Evolutionary conservation across 805 yeast species (phyloP).

Genomic region (Hanseniaspora taiwanica): DNA sequence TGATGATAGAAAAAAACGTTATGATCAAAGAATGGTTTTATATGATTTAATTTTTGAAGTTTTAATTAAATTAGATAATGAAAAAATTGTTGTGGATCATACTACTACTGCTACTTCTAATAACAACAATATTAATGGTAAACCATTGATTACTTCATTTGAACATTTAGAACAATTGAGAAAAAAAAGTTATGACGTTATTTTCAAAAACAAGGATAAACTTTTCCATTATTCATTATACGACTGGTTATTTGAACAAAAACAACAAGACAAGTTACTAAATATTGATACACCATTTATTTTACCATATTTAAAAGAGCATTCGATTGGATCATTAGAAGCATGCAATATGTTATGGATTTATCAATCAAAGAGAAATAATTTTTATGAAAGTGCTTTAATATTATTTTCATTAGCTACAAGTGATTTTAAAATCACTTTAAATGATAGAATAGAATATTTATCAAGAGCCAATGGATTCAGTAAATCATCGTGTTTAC

Average conservation of each 20-base stretch:
- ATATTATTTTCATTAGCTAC: conserved; percentile 61
- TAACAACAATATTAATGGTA: too few species aligned
- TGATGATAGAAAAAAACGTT: conserved; percentile 39
- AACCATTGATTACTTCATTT: conserved; percentile 21
- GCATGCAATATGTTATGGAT: conserved; percentile 81
- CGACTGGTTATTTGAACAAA: conserved; percentile 79
- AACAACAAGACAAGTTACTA: conserved; percentile 61
- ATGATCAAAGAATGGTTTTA: conserved; percentile 40
- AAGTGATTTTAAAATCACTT: conserved; percentile 54
- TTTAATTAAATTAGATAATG: conserved; percentile 55
- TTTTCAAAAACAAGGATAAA: conserved; percentile 64
- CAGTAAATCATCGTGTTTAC: conserved; percentile 74
- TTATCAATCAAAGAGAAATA: conserved; percentile 71
- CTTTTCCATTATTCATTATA: conserved; percentile 85
- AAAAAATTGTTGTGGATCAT: conserved; percentile 31
- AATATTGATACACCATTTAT: conserved; percentile 75
- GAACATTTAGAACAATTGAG: conserved; percentile 42
- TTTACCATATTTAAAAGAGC: conserved; percentile 58
- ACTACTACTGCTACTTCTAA: conserved; percentile 8
- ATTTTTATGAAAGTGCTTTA: conserved; percentile 73
- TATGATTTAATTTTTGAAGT: conserved; percentile 68
- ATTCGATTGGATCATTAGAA: conserved; percentile 38
- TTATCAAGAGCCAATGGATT: conserved; percentile 87
- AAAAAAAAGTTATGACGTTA: conserved; percentile 59
- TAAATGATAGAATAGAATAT: conserved; percentile 71